Conservation (phyloP, 2,329 filamentous ascomycete genomes). For the Thelonectria blattea region DNA sequence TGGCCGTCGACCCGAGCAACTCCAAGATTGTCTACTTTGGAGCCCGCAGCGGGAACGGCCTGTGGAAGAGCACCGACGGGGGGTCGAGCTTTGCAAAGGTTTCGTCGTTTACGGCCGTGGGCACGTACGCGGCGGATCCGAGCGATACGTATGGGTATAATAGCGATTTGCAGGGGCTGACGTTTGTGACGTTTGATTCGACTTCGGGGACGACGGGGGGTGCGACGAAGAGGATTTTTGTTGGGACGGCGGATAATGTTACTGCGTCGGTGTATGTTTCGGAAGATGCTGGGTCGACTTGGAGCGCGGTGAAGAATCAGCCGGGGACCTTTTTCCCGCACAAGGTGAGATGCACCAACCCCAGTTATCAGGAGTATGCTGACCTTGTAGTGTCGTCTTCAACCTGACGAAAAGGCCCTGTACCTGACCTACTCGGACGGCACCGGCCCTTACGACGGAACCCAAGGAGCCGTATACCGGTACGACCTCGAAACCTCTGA, state of each 20-base stretch:
- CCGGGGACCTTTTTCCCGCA: conserved; percentile 59
- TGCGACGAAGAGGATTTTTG: conserved; percentile 62
- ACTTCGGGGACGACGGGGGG: conserved; percentile 53
- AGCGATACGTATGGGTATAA: conserved; percentile 52
- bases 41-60: conserved; percentile 62
- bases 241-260: conserved; percentile 59
- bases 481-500: conserved; percentile 56
- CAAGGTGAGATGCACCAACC: conserved; percentile 39
- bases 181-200: conserved; percentile 62
- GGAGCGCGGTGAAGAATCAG: conserved; percentile 57
- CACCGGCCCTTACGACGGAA: conserved; percentile 63
- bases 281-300: conserved; percentile 59
- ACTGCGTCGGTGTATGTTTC: conserved; percentile 61
- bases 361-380: too few relatives aligned
- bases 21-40: conserved; percentile 64
- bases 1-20: conserved; percentile 63
- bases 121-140: conserved; percentile 54
- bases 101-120: conserved; percentile 56
- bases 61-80: conserved; percentile 64
- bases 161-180: conserved; percentile 53
- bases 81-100: conserved; percentile 62
- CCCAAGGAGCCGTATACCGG: conserved; percentile 57
- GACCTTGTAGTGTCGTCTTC: conserved; percentile 47
- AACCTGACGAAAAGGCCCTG: conserved; percentile 56
- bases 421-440: conserved; percentile 63